Percentiles rank a stretch among this genome's conserved stretches.
phyloP scores from a whole-genome alignment of 2,329 filamentous ascomycete species.

The Fusarium begoniae region DNA sequence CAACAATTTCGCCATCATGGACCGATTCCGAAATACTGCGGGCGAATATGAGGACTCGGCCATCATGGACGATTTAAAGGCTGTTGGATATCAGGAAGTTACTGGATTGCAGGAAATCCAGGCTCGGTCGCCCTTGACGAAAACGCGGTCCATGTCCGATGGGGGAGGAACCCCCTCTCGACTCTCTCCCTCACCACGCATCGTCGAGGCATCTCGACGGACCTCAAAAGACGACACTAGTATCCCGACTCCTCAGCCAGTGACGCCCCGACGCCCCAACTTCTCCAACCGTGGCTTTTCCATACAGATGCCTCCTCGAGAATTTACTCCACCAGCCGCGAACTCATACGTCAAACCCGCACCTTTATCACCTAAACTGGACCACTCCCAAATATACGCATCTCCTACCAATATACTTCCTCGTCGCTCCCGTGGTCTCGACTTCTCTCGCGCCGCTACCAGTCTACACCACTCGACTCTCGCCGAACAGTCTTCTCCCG shows the following conservation, averaged over 20 bases:
- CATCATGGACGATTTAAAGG: slow-evolving; percentile 45
- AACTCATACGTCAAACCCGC: slow-evolving; percentile 60
- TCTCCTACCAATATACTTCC: slow-evolving; percentile 90
- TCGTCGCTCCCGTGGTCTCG: slow-evolving; percentile 86
- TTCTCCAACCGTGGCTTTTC: slow-evolving; percentile 69
- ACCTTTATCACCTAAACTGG: slow-evolving; percentile 86
- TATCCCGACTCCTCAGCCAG: slow-evolving; percentile 61
- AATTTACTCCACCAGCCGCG: slow-evolving; percentile 50
- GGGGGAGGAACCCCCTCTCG: slow-evolving; percentile 64
- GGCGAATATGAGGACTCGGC: slow-evolving; percentile 46
- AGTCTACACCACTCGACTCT: slow-evolving; percentile 96
- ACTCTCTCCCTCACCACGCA: slow-evolving; percentile 67
- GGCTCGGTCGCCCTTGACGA: slow-evolving; percentile 56
- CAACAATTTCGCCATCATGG: slow-evolving; percentile 24
- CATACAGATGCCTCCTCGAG: slow-evolving; percentile 48
- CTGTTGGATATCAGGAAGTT: slow-evolving; percentile 24
- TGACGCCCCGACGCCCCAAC: slow-evolving; percentile 76
- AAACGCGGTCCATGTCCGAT: slow-evolving; percentile 73
- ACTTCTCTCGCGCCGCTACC: slow-evolving; percentile 92
- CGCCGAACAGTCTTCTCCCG: slow-evolving; percentile 86
- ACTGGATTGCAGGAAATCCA: slow-evolving; percentile 16
- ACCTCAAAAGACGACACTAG: slow-evolving; percentile 74
- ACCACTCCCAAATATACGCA: slow-evolving; percentile 84
- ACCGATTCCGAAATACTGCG: slow-evolving; percentile 28
- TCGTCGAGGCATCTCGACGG: slow-evolving; percentile 62